Evolutionary conservation across 345 rosid genomes (phyloP).

Genomic region (Psidium friedrichsthalianum): DNA sequence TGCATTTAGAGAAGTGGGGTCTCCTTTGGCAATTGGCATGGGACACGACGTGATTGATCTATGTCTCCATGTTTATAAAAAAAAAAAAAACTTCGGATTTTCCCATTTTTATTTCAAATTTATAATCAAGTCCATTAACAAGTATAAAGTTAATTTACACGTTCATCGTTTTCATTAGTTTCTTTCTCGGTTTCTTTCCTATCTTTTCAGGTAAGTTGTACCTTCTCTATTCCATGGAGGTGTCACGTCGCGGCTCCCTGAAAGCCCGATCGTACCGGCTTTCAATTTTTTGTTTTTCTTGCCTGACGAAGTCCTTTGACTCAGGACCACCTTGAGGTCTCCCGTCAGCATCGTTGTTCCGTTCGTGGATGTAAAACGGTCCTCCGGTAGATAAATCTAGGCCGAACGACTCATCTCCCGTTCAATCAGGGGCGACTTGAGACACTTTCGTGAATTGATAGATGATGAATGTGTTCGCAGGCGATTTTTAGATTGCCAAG

Average conservation of each 20-base stretch:
- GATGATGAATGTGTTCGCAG: not conserved
- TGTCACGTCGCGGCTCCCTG: not conserved
- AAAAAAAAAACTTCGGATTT: not conserved
- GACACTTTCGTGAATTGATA: not conserved
- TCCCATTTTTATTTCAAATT: not conserved
- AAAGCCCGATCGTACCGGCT: not conserved
- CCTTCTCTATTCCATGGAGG: not conserved
- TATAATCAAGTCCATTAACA: not conserved
- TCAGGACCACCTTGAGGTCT: not conserved
- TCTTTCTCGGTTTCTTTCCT: not conserved
- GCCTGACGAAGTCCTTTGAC: not conserved
- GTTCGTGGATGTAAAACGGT: not conserved
- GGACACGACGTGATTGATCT: not conserved
- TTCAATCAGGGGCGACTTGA: not conserved
- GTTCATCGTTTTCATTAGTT: not conserved
- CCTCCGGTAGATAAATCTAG: not conserved
- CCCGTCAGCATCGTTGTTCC: not conserved
- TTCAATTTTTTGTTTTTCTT: accelerated
- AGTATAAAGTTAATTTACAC: not conserved
- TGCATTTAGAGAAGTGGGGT: not conserved
- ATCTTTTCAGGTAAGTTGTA: not conserved
- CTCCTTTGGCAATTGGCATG: not conserved
- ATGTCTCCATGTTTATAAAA: not conserved
- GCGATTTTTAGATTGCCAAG: not conserved
- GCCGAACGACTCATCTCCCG: not conserved